phyloP scores from a whole-genome alignment of 106 monocot genomes.

The Chionographis japonica region DNA sequence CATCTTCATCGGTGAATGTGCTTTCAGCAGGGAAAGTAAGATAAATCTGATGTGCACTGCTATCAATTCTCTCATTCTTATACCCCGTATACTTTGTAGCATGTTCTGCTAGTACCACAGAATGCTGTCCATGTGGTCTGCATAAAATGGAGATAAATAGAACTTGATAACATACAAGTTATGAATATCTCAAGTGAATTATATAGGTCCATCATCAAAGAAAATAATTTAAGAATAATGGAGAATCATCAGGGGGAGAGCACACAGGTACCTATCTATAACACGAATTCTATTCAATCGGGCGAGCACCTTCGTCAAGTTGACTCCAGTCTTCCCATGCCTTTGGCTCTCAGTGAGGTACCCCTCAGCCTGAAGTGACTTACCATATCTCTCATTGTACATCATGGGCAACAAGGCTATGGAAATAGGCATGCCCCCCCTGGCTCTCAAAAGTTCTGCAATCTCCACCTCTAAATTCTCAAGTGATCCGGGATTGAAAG shows the following conservation, averaged over 20 bases:
- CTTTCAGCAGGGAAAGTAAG: constrained; percentile 82
- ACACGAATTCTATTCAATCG: constrained; percentile 56
- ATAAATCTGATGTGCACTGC: constrained; percentile 69
- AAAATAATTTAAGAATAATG: neutral
- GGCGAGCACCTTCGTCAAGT: constrained; percentile 72
- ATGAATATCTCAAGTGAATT: too few relatives aligned
- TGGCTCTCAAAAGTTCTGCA: constrained; percentile 50
- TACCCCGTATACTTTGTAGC: constrained; percentile 35
- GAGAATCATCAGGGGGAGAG: neutral
- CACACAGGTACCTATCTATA: constrained; percentile 53
- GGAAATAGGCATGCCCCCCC: constrained; percentile 50
- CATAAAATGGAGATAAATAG: neutral
- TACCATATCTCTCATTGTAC: constrained; percentile 78
- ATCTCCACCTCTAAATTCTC: constrained; percentile 77
- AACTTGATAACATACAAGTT: too few relatives aligned
- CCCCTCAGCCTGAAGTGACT: constrained; percentile 70
- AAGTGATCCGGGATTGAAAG: constrained; percentile 28
- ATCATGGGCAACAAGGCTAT: constrained; percentile 69
- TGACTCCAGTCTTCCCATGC: constrained; percentile 76
- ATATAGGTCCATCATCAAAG: neutral
- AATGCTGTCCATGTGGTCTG: constrained; percentile 50
- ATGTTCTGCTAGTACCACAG: constrained; percentile 44
- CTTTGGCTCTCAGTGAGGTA: constrained; percentile 90
- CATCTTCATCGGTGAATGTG: constrained; percentile 66
- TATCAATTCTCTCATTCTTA: constrained; percentile 28